Evolutionary conservation across 139 green algal species (phyloP).

Genomic region (Raphidocelis subcapitata): DNA sequence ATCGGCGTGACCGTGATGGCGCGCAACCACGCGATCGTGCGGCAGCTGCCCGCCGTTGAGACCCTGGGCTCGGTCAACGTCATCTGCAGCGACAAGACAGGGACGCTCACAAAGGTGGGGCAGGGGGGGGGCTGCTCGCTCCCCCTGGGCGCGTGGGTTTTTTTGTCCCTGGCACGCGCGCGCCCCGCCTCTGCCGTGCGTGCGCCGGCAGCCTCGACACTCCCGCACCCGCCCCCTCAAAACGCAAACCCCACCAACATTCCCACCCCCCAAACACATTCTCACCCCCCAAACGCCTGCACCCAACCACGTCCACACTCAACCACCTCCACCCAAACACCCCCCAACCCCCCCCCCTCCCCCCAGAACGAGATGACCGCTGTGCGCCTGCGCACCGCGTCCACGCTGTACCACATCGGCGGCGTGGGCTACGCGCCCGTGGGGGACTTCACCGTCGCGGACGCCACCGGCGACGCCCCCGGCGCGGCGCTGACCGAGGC

Average conservation of each 20-base stretch:
- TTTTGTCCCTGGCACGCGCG: no score
- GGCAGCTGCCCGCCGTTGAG: conserved; percentile 39
- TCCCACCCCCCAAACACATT: no score
- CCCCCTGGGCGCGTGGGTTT: no score
- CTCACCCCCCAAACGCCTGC: no score
- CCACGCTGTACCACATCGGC: conserved; percentile 22
- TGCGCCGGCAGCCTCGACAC: no score
- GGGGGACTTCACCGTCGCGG: conserved; percentile 19
- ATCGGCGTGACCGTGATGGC: conserved; percentile 40
- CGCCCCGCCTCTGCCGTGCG: no score
- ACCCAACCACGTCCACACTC: no score
- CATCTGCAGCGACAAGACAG: conserved; percentile 56
- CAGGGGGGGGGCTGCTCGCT: no score
- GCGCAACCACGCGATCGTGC: conserved; percentile 39
- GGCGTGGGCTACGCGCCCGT: conserved; percentile 43
- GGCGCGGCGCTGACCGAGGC: neutral
- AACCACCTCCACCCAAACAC: no score
- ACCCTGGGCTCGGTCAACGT: conserved; percentile 48
- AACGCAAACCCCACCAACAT: no score
- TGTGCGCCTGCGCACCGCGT: conserved; percentile 25
- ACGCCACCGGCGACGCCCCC: neutral
- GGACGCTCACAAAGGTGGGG: conserved; percentile 80
- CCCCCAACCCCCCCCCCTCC: no score
- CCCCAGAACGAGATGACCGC: conserved; percentile 79
- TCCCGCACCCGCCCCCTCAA: no score